These are phyloP conservation scores for Vaccinium darrowii DNA, from an alignment of 148 eudicot species.

Conservation along the genomic window DNA sequence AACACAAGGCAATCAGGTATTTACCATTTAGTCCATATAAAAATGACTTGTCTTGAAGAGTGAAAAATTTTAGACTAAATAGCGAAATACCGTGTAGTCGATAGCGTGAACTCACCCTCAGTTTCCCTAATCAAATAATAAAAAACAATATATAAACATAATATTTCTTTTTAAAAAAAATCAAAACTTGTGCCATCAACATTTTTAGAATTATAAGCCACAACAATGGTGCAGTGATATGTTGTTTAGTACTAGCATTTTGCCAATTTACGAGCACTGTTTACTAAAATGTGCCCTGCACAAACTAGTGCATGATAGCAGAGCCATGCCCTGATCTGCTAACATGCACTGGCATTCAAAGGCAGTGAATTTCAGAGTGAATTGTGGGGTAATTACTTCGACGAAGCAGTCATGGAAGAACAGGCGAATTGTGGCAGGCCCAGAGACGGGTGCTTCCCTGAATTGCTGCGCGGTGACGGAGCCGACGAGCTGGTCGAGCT, in stretches of 20 bases:
- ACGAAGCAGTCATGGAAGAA: constrained; percentile 98
- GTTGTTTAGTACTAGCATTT: background rate
- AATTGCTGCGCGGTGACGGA: constrained; percentile 65
- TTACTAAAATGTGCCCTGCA: background rate
- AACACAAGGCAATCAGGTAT: too few species aligned
- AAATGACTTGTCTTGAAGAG: too few species aligned
- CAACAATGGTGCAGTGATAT: too few species aligned
- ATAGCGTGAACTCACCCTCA: too few species aligned
- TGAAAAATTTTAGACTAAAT: too few species aligned
- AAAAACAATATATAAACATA: too few species aligned
- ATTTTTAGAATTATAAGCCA: too few species aligned
- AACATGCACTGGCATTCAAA: background rate
- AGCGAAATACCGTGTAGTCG: too few species aligned
- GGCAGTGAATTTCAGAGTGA: background rate
- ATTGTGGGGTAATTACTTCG: constrained; percentile 38
- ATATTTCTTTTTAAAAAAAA: too few species aligned
- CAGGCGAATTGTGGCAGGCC: constrained; percentile 84
- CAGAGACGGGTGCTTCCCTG: constrained; percentile 55
- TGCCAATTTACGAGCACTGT: background rate
- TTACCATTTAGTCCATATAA: too few species aligned
- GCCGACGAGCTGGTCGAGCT: constrained; percentile 66
- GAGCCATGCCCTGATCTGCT: background rate
- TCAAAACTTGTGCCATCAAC: too few species aligned
- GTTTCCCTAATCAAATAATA: too few species aligned
- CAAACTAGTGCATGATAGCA: background rate